Evolutionary conservation across 169 alveolate genomes (phyloP), one percentile per base, ranked within the genome.

Genomic region (Cryptosporidium ubiquitum): DNA sequence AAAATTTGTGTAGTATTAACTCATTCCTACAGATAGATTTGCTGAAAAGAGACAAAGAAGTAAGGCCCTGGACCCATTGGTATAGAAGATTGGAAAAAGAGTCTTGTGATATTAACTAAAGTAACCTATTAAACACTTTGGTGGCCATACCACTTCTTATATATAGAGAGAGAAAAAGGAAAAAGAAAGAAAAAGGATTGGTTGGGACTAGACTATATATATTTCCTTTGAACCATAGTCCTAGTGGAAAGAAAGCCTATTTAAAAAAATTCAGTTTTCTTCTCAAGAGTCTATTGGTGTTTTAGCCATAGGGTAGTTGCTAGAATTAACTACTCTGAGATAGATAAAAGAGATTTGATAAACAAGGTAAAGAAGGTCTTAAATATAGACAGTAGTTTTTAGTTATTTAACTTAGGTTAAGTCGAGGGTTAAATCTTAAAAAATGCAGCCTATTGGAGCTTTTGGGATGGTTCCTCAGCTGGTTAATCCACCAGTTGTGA

Each of bases 401-500:
- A 55, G 66, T 26, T 20, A n/a, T 55, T 55, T 55, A 55, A 55
- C 37, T 47, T 47, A 40, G 9, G 47, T 1, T 40, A 5, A 47
- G 23, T 14, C n/a, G 52, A 42, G 10, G 10, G 52, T 55, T 55
- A 35, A 23, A 55, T 55, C 9, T 20, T 70, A 33, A 23, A 79
- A 18, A 60, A 79, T 79, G 89, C 89, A 79, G 75, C 73, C 58
- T 5, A 14, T 61, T n/a, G 75, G 79, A 40, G 20, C 89, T 23
- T 33, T 42, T 42, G 75, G 89, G 35, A 31, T 40, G 20, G 44
- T 79, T 60, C 89, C 89, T 20, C 89, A 79, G 18, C 20, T 79
- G 39, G 66, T 79, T 14, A 79, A 64, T 44, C 89, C 89, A 61
- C 64, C 51, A 26, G 61, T 79, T 42, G 18, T 79, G 68, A 29